These are phyloP conservation scores for Hydrangea macrophylla DNA, from an alignment of 148 eudicot genomes.

Conservation along the genomic window DNA sequence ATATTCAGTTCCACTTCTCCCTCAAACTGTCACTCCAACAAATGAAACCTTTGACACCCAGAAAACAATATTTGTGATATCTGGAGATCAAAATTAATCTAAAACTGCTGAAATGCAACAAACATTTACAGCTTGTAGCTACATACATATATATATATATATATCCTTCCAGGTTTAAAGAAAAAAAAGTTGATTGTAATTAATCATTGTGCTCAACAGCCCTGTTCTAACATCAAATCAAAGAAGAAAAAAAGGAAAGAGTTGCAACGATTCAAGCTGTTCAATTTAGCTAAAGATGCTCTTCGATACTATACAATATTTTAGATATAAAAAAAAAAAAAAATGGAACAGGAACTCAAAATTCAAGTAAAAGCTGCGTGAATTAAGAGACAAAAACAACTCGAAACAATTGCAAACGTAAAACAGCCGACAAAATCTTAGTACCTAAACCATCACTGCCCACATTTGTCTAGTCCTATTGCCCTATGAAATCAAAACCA, in stretches of 20 bases:
- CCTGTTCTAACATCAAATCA: background rate
- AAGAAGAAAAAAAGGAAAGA: too few species aligned
- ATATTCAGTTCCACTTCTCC: background rate
- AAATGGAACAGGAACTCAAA: background rate
- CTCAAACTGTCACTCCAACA: background rate
- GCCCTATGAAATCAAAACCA: background rate
- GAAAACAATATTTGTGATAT: background rate
- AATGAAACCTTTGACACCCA: background rate
- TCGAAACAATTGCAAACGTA: background rate
- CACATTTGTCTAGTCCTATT: background rate
- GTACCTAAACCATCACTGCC: background rate
- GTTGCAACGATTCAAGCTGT: background rate
- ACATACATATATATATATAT: too few species aligned
- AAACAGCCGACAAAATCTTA: background rate
- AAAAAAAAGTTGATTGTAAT: too few species aligned
- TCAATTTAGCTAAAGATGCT: background rate
- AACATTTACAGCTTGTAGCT: background rate
- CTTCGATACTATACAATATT: too few species aligned
- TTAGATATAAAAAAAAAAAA: too few species aligned
- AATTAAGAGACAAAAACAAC: background rate
- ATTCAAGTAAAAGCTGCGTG: background rate
- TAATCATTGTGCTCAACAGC: background rate
- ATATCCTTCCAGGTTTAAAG: too few species aligned
- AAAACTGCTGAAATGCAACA: background rate
- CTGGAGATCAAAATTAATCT: background rate